Conservation (phyloP, 495 filamentous ascomycete genomes). For the Daldinia childiae region DNA sequence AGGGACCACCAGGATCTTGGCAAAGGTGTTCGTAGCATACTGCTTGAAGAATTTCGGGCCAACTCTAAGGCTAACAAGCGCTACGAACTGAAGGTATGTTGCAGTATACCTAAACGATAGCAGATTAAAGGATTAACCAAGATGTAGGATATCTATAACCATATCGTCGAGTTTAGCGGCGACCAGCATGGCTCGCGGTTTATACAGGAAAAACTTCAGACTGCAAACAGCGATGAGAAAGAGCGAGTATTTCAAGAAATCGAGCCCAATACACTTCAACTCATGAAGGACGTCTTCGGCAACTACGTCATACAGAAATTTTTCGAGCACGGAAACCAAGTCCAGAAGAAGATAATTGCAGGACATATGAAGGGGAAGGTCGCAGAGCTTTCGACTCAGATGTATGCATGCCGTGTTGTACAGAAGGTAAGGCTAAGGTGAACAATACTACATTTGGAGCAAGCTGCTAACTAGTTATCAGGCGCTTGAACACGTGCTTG, state of each 20-base stretch:
- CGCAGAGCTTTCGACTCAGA: conserved; percentile 79
- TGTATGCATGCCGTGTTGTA: conserved; percentile 96
- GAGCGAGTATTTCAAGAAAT: conserved; percentile 93
- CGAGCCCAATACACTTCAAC: conserved; percentile 78
- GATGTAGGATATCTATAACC: conserved; percentile 79
- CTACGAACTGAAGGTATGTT: conserved; percentile 80
- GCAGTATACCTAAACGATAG: neutral
- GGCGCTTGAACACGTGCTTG: conserved; percentile 92
- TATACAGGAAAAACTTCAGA: conserved; percentile 94
- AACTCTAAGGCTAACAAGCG: conserved; percentile 80
- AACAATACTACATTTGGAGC: neutral
- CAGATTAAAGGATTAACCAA: neutral
- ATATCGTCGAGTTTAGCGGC: conserved; percentile 94
- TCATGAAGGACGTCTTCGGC: conserved; percentile 97
- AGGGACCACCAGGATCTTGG: conserved; percentile 74
- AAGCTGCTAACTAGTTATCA: conserved; percentile 46
- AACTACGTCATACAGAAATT: conserved; percentile 99
- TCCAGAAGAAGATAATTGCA: conserved; percentile 88
- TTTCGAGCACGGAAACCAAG: conserved; percentile 95
- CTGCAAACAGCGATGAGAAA: conserved; percentile 96
- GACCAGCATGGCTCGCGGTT: conserved; percentile 96
- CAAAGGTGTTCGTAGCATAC: conserved; percentile 71
- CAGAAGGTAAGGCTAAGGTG: conserved; percentile 72
- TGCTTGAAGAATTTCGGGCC: conserved; percentile 82
- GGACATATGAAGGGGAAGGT: conserved; percentile 88